Conservation (phyloP, 129 eudicot genomes). For the Logfia minima region DNA sequence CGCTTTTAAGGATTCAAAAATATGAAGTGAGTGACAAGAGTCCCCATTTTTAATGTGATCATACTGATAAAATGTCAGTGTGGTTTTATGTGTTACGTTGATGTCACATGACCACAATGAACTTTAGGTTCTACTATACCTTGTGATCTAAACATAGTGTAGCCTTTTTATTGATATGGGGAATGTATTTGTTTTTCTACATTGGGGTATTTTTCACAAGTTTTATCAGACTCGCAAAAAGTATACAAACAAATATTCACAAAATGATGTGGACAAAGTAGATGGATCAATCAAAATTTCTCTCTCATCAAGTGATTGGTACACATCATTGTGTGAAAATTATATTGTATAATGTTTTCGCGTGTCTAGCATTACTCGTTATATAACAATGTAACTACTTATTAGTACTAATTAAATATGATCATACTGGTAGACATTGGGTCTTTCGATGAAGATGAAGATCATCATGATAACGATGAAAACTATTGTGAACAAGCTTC, state of each 20-base stretch:
- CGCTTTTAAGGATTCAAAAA: no score
- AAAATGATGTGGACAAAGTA: no score
- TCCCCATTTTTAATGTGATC: background rate
- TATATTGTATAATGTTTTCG: no score
- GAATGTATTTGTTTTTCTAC: background rate
- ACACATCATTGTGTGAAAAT: no score
- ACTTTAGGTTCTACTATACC: background rate
- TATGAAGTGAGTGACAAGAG: background rate
- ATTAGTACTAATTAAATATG: no score
- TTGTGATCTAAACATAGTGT: background rate
- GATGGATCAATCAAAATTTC: no score
- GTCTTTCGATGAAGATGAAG: constrained; percentile 37
- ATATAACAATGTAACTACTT: background rate
- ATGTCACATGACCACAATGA: background rate
- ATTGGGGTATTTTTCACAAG: background rate
- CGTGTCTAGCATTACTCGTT: no score
- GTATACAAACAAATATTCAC: no score
- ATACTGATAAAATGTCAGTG: background rate
- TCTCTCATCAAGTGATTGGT: no score
- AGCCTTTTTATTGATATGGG: background rate
- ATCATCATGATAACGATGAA: constrained; percentile 37
- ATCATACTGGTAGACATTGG: constrained; percentile 42
- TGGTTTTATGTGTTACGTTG: background rate
- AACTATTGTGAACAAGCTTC: constrained; percentile 30
- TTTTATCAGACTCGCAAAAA: no score